A percentile compares a stretch with the other conserved stretches of the same genome.
Conservation (phyloP, 148 eudicot species). For the Amaranthus palmeri region DNA sequence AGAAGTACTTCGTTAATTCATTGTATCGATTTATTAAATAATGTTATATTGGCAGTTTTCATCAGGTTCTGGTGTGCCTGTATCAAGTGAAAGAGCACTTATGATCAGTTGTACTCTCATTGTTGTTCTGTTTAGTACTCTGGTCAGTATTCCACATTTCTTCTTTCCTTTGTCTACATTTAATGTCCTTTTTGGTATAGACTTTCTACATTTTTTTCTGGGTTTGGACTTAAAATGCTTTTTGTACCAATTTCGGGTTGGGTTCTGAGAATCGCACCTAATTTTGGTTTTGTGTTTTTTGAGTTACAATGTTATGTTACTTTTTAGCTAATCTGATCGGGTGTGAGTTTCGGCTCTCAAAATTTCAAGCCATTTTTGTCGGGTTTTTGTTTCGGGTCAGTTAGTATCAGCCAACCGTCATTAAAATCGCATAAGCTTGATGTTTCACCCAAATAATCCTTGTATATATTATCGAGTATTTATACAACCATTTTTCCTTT, state of each 20-base stretch:
- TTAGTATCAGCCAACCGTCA: no score
- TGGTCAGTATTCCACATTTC: not conserved
- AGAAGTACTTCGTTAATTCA: not conserved
- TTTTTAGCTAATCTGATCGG: no score
- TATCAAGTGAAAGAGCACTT: no score
- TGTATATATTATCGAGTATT: constrained; percentile 2
- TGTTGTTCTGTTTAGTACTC: no score
- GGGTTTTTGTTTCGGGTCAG: no score
- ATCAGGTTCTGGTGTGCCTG: constrained; percentile 24
- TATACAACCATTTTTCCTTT: not conserved
- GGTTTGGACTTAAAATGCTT: not conserved
- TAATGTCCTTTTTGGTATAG: not conserved
- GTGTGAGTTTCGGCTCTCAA: no score
- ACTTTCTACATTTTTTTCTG: not conserved
- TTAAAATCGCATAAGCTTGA: not conserved
- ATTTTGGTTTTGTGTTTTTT: no score
- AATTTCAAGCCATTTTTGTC: no score
- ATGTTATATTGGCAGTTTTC: constrained; percentile 48
- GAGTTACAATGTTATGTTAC: no score
- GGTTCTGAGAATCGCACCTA: no score
- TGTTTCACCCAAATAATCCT: not conserved
- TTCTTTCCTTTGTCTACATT: not conserved
- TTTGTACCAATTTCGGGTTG: not conserved
- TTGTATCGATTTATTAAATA: constrained; percentile 10
- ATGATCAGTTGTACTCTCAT: no score